Conservation (phyloP, 164 flowering plant genomes). For the Euptelea pleiosperma region DNA sequence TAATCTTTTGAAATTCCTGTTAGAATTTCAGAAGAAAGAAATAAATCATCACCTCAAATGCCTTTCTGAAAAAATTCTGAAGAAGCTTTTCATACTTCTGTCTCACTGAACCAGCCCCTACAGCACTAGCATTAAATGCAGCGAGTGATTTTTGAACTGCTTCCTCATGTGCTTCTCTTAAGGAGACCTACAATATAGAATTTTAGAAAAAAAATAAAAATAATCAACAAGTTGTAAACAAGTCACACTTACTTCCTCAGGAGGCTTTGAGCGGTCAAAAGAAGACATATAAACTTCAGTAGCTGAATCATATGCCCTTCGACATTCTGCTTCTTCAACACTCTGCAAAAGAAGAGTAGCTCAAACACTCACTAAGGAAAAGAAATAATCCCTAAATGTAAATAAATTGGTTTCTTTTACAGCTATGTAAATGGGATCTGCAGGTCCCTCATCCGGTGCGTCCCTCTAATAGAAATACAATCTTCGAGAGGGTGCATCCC, state of each 20-base stretch:
- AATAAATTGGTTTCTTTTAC: neutral
- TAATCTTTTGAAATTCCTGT: neutral
- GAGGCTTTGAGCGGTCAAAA: conserved; percentile 88
- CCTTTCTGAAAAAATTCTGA: conserved; percentile 63
- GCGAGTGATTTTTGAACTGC: conserved; percentile 81
- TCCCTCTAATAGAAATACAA: too few relatives aligned
- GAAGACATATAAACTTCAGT: conserved; percentile 75
- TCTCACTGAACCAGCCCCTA: conserved; percentile 78
- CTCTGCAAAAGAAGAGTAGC: conserved; percentile 48
- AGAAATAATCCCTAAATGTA: neutral
- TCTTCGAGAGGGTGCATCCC: too few relatives aligned
- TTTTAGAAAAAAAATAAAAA: conserved; percentile 20
- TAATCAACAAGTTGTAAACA: neutral
- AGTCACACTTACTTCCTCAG: conserved; percentile 79
- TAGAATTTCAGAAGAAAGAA: neutral
- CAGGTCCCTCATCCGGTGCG: neutral
- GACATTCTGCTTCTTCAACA: conserved; percentile 98
- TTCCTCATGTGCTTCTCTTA: conserved; percentile 88
- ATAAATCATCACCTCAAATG: conserved; percentile 72
- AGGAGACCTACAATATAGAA: conserved; percentile 44
- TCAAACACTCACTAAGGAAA: neutral
- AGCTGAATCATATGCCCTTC: conserved; percentile 81
- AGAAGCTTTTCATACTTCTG: conserved; percentile 86
- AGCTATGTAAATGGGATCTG: too few relatives aligned
- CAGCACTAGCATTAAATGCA: conserved; percentile 69